Conservation (phyloP, 1,284 basidiomycete species). For the Heterobasidion irregulare region DNA sequence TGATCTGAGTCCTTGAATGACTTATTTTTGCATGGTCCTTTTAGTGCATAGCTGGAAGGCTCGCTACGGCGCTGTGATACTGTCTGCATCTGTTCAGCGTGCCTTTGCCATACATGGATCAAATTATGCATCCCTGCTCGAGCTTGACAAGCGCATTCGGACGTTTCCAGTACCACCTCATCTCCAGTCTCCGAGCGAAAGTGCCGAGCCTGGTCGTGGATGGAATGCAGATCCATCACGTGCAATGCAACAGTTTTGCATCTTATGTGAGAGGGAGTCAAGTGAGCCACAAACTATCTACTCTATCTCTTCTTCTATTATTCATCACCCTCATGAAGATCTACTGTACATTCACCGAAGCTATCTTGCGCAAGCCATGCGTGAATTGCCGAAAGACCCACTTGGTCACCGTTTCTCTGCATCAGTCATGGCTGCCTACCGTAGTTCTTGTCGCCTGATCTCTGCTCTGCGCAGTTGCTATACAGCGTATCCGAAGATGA, state of each 20-base stretch:
- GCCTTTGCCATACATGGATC: conserved; percentile 29
- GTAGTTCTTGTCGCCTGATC: conserved; percentile 35
- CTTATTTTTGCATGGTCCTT: background rate
- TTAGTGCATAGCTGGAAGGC: conserved; percentile 41
- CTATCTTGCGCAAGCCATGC: conserved; percentile 40
- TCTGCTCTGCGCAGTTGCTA: conserved; percentile 30
- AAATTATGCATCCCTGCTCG: conserved; percentile 31
- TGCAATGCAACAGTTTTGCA: conserved; percentile 39
- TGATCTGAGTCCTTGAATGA: background rate
- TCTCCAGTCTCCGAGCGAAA: conserved; percentile 27
- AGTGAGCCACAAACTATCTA: conserved; percentile 24
- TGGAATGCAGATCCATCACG: conserved; percentile 31
- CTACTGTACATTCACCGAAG: conserved; percentile 43
- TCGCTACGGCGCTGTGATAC: conserved; percentile 34
- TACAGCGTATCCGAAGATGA: conserved; percentile 25
- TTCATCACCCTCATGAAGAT: conserved; percentile 20
- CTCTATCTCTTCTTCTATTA: background rate
- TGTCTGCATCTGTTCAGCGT: conserved; percentile 33
- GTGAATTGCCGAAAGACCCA: conserved; percentile 17
- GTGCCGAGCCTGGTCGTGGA: conserved; percentile 19
- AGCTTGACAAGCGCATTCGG: conserved; percentile 37
- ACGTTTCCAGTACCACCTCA: conserved; percentile 34
- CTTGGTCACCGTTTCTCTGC: conserved; percentile 35
- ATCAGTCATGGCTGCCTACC: conserved; percentile 37
- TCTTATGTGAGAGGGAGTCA: conserved; percentile 31